Percentiles rank a stretch among this genome's conserved stretches.
phyloP scores from a whole-genome alignment of 352 stramenopile species.

The Phytopythium sindhum region DNA sequence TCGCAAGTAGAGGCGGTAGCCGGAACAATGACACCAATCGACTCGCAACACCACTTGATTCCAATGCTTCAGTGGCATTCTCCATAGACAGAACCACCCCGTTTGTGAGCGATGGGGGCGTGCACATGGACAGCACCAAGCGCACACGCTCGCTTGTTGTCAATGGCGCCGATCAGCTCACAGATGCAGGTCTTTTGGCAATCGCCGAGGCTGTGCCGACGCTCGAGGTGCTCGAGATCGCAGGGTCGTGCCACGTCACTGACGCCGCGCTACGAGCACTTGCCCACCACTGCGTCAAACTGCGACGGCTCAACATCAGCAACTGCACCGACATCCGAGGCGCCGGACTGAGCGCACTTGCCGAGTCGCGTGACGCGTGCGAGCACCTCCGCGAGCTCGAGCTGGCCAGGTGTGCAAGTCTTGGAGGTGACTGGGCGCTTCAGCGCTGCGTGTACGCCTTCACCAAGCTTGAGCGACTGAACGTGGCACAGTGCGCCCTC shows the following conservation, averaged over 20 bases:
- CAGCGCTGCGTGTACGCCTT: conserved; percentile 63
- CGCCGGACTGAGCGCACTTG: conserved; percentile 59
- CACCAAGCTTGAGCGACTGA: conserved; percentile 39
- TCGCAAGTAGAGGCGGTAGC: conserved; percentile 1
- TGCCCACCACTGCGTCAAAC: conserved; percentile 35
- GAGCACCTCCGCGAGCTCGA: conserved; percentile 29
- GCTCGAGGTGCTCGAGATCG: conserved; percentile 58
- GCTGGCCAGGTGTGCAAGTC: conserved; percentile 51
- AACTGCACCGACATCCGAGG: conserved; percentile 39
- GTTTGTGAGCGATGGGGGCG: not conserved
- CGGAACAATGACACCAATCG: not conserved
- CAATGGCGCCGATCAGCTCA: conserved; percentile 66
- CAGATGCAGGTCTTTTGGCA: conserved; percentile 46
- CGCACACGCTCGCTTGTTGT: conserved; percentile 45
- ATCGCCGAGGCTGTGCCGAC: conserved; percentile 46
- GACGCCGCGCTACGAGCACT: conserved; percentile 55
- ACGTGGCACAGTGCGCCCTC: conserved; percentile 77
- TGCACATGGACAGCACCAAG: conserved; percentile 6
- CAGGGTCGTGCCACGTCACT: conserved; percentile 35
- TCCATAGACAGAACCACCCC: not conserved
- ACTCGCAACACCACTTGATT: not conserved
- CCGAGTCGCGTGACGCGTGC: conserved; percentile 53
- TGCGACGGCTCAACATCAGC: conserved; percentile 57
- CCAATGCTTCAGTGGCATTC: not conserved
- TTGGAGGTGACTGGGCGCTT: conserved; percentile 65